phyloP scores from a whole-genome alignment of 768 basidiomycete species.

The Hydnomerulius pinastri region DNA sequence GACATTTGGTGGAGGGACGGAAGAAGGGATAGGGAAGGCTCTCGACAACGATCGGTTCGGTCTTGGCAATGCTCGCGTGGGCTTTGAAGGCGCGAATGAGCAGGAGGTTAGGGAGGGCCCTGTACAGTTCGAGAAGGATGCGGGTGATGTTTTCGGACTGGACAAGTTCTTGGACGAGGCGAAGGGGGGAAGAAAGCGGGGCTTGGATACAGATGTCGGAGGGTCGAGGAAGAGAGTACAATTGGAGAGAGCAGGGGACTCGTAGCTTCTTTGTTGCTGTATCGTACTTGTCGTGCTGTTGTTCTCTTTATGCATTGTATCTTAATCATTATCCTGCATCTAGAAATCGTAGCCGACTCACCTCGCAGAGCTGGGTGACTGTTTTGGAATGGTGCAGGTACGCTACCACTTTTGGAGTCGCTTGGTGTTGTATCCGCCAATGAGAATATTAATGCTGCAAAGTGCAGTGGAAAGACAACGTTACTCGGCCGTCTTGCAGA shows the following conservation, averaged over 20 bases:
- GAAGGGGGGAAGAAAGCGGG: constrained; percentile 91
- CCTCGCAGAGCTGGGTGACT: too few relatives aligned
- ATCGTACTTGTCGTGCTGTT: neutral
- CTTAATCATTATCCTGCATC: too few relatives aligned
- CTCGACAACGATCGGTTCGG: constrained; percentile 93
- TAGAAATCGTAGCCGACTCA: too few relatives aligned
- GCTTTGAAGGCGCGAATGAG: constrained; percentile 89
- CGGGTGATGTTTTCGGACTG: constrained; percentile 94
- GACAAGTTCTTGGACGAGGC: constrained; percentile 98
- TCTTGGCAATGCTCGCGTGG: constrained; percentile 78
- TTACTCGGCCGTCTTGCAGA: too few relatives aligned
- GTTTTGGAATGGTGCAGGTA: too few relatives aligned
- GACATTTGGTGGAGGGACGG: constrained; percentile 91
- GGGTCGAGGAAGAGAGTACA: constrained; percentile 70
- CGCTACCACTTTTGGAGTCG: too few relatives aligned
- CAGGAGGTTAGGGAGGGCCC: constrained; percentile 90
- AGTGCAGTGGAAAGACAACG: too few relatives aligned
- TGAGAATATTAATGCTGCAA: too few relatives aligned
- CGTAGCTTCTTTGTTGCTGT: constrained; percentile 28
- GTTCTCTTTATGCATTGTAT: constrained; percentile 6
- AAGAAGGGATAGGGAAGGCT: constrained; percentile 90
- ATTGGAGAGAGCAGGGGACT: constrained; percentile 58
- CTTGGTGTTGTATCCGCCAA: too few relatives aligned
- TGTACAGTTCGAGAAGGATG: constrained; percentile 98
- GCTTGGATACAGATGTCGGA: constrained; percentile 75